Conservation (phyloP, 129 eudicot genomes). For the Lonicera japonica region DNA sequence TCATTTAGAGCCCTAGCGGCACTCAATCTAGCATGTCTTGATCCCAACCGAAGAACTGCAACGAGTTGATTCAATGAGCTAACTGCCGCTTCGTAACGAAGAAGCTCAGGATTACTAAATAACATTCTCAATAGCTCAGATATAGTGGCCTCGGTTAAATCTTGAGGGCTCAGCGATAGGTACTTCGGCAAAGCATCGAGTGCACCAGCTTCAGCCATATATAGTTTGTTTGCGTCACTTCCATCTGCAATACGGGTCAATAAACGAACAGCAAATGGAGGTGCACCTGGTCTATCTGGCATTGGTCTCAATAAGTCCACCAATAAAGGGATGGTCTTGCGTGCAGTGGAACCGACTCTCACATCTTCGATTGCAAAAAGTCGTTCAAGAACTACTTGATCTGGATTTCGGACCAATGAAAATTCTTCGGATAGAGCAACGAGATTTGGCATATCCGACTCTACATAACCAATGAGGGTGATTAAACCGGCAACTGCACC, state of each 20-base stretch:
- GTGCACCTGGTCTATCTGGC: constrained; percentile 77
- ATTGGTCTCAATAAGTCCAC: constrained; percentile 80
- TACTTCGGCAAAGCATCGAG: constrained; percentile 66
- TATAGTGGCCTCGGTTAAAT: constrained; percentile 49
- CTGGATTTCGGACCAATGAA: constrained; percentile 52
- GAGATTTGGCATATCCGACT: constrained; percentile 52
- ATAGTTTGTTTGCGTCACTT: constrained; percentile 61
- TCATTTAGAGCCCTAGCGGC: constrained; percentile 65
- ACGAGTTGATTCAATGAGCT: constrained; percentile 54
- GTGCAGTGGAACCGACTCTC: constrained; percentile 52
- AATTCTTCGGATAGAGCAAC: constrained; percentile 66
- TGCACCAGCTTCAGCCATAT: constrained; percentile 81
- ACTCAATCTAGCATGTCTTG: constrained; percentile 59
- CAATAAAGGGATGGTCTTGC: constrained; percentile 61
- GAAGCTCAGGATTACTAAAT: constrained; percentile 50
- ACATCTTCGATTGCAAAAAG: constrained; percentile 69
- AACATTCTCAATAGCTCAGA: constrained; percentile 61
- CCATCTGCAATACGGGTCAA: constrained; percentile 66
- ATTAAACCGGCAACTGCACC: constrained; percentile 61
- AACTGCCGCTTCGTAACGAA: constrained; percentile 54
- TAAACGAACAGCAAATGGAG: constrained; percentile 48
- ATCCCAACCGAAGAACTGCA: constrained; percentile 79
- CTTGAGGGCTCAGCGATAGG: constrained; percentile 70
- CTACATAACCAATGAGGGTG: constrained; percentile 55
- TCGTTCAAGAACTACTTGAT: constrained; percentile 47